Evolutionary conservation across 768 basidiomycete species (phyloP).

Genomic region (Hygrophorus pudorinus): DNA sequence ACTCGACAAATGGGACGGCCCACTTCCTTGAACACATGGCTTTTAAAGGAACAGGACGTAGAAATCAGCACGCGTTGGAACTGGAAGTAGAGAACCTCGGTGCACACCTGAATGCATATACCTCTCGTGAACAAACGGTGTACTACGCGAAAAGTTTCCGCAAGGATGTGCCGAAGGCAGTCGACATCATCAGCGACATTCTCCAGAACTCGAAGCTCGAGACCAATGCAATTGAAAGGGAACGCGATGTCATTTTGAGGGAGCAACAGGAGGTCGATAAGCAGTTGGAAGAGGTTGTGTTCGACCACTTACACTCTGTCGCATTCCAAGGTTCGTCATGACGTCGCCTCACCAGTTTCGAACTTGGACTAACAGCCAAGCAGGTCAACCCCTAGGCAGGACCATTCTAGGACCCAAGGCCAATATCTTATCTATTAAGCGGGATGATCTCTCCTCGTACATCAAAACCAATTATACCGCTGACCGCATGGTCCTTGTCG

Average conservation of each 20-base stretch:
- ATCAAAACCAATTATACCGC: constrained; percentile 98
- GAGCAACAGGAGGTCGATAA: constrained; percentile 99
- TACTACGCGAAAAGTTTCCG: constrained; percentile 99
- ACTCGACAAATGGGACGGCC: constrained; percentile 90
- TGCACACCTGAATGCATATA: constrained; percentile 96
- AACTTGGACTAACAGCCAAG: constrained; percentile 4
- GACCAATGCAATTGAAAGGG: constrained; percentile 76
- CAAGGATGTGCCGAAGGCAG: constrained; percentile 82
- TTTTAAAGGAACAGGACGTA: constrained; percentile 88
- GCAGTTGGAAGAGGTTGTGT: constrained; percentile 96
- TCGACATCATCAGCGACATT: constrained; percentile 98
- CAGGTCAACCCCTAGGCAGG: constrained; percentile 90
- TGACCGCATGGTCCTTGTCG: constrained; percentile 98
- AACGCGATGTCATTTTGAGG: constrained; percentile 91
- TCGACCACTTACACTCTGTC: constrained; percentile 94
- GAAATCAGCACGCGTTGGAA: constrained; percentile 85
- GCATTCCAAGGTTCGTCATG: constrained; percentile 81
- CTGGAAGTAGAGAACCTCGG: constrained; percentile 97
- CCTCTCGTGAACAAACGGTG: constrained; percentile 96
- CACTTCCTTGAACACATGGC: constrained; percentile 99
- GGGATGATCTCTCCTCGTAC: constrained; percentile 79
- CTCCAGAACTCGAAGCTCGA: constrained; percentile 96
- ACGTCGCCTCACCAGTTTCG: constrained; percentile 7
- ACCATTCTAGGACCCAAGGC: constrained; percentile 95
- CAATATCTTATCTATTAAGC: constrained; percentile 93